Base-by-base conservation (phyloP, 768 basidiomycete genomes). In the Leccinellum rugosiceps region DNA sequence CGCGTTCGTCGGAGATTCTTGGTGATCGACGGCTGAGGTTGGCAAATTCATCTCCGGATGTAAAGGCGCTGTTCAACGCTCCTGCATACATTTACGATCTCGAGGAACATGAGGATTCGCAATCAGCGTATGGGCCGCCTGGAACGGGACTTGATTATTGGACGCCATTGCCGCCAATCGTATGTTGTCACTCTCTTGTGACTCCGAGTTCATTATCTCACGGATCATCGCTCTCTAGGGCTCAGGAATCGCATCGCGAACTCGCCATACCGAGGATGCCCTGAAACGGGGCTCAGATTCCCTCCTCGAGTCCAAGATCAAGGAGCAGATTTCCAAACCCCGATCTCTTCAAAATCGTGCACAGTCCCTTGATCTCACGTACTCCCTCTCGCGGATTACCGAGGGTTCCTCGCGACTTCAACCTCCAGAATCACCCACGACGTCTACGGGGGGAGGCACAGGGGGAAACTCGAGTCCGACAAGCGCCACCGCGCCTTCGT, bases 31-130 rank as follows among this genome's bases (percentile, higher is more conserved):
- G 90, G 60, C 75, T 95, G 53, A 83, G 94, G 50, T 77, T 94
- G 58, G 91, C 93, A 10, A 91, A 85, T 63, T 94, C 94, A 5
- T 93, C 94, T 4, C 92, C 93, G 3, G 93, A 97, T 62, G 95
- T 98, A 56, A 97, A 96, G 72, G 94, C 95, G 0, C 70, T 98
- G 64, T 97, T 98, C 76, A 90, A 94, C 67, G 84, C 88, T 0
- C 88, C 91, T 21, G 80, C 88, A 4, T 92, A 91, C 64, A 86
- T 90, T 53, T 93, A 91, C 64, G 85, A 90, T 66, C 75, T 90
- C 13, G 88, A 92, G 58, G 84, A 87, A 57, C 84, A 81, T 17
- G 83, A 88, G 54, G 88, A 88, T 58, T 73, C 78, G 23, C 86
- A 85, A 58, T 73, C 81, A 6, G 82, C 77, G 43, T 88, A 85